These are phyloP conservation scores for Staphylotrichum tortipilum DNA, from an alignment of 495 filamentous ascomycete genomes.

Conservation along the genomic window DNA sequence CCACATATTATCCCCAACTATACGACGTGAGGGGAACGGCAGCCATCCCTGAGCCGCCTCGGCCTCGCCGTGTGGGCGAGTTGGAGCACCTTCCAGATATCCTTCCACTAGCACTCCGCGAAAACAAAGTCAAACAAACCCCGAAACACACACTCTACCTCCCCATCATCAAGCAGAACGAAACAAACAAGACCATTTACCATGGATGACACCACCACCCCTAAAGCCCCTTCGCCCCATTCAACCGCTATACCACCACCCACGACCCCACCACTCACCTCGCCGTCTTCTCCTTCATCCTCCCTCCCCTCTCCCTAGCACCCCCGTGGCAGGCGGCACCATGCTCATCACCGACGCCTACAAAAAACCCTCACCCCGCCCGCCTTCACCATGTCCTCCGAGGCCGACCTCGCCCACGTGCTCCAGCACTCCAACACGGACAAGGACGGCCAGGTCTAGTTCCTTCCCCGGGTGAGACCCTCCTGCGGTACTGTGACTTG, in stretches of 20 bases:
- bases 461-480: conserved; percentile 29
- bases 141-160: no score
- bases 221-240: conserved; percentile 8
- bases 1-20: no score
- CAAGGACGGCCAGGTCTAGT: conserved; percentile 27
- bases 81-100: no score
- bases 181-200: no score
- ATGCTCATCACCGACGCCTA: conserved; percentile 34
- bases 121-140: no score
- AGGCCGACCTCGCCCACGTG: not conserved
- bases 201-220: not conserved
- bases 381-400: conserved; percentile 13
- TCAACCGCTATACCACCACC: conserved; percentile 38
- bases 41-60: no score
- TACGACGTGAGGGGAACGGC: no score
- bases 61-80: no score
- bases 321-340: conserved; percentile 26
- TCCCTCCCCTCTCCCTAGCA: conserved; percentile 28
- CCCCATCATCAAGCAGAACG: no score
- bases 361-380: conserved; percentile 30
- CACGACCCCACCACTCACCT: conserved; percentile 31
- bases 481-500: conserved; percentile 44
- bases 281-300: conserved; percentile 31
- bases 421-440: conserved; percentile 6
- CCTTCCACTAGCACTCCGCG: no score